Conservation (phyloP, 1,284 basidiomycete genomes). For the Ceratobasidium sp. region DNA sequence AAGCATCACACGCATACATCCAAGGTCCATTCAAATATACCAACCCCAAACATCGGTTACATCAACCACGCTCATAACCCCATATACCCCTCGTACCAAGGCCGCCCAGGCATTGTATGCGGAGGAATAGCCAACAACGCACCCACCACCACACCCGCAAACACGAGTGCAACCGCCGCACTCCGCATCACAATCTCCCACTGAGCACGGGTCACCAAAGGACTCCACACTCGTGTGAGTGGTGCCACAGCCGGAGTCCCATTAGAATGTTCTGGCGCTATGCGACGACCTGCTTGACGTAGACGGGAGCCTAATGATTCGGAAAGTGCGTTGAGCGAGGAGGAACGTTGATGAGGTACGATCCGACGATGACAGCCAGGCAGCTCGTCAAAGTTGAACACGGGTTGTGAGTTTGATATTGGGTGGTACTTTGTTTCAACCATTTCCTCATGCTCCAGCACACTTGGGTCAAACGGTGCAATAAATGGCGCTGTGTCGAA, state of each 20-base stretch:
- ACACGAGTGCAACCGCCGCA: constrained; percentile 57
- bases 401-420: background rate
- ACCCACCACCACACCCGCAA: constrained; percentile 51
- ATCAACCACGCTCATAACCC: too few relatives aligned
- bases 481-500: constrained; percentile 43
- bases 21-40: too few relatives aligned
- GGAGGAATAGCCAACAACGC: constrained; percentile 44
- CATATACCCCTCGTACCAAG: constrained; percentile 26
- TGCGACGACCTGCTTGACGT: background rate
- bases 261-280: background rate
- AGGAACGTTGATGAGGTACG: constrained; percentile 36
- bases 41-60: too few relatives aligned
- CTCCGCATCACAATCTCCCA: constrained; percentile 77
- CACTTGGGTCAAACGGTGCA: constrained; percentile 22
- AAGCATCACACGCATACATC: too few relatives aligned
- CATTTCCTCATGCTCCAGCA: background rate
- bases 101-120: constrained; percentile 10
- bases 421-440: background rate
- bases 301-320: constrained; percentile 21
- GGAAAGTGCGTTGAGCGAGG: constrained; percentile 1
- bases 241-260: constrained; percentile 57
- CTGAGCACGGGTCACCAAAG: constrained; percentile 77
- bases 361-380: constrained; percentile 36
- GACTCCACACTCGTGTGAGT: constrained; percentile 75
- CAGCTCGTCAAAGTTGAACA: constrained; percentile 34